Evolutionary conservation across 305 asterid species (phyloP), one percentile per base, ranked within the genome.

Genomic region (Fraxinus ornus): DNA sequence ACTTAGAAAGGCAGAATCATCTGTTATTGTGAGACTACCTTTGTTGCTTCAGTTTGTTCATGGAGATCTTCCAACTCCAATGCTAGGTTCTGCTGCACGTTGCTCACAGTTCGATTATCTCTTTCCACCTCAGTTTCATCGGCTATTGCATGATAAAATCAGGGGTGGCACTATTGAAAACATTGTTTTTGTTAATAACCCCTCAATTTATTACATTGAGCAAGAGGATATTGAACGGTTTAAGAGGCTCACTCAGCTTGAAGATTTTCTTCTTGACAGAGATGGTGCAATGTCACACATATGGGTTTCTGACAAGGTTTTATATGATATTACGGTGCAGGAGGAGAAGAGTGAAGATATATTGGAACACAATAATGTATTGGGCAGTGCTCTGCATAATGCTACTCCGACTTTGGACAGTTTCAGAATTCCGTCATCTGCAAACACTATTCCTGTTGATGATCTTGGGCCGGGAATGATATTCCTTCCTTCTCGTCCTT

Each of bases 401-500:
- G 79, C 80, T 44, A 30, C 36, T 75, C 85, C 82, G 60, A 76
- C 49, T 30, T 66, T 55, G 1, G 80, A 49, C 79, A 72, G 80
- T 78, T 75, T 76, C 70, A 57, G 47, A 36, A 78, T 57, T 81
- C 78, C 86, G 77, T 82, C 82, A 28, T 87, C 87, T 33, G 75
- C 49, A 64, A 83, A 57, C 71, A 35, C 81, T 44, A 57, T 39
- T 78, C 77, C 79, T 17, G 83, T 7, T 77, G 84, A 79, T 74
- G 80, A 81, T 72, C 83, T 74, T 7, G 90, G 89, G 77, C 88
- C 80, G 13, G 93, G 92, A 55, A 86, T 81, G 83, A 33, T 95
- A 32, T 92, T 90, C 83, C 87, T 95, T 81, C 94, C 95, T 35
- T 82, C 90, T 73, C 88, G 81, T 85, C 96, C 96, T 76, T 87